A percentile compares a stretch with the other conserved stretches of the same genome.
These are phyloP conservation scores for Marchantia paleacea DNA, from an alignment of 225 moss, liverwort and hornwort genomes.

Conservation along the genomic window DNA sequence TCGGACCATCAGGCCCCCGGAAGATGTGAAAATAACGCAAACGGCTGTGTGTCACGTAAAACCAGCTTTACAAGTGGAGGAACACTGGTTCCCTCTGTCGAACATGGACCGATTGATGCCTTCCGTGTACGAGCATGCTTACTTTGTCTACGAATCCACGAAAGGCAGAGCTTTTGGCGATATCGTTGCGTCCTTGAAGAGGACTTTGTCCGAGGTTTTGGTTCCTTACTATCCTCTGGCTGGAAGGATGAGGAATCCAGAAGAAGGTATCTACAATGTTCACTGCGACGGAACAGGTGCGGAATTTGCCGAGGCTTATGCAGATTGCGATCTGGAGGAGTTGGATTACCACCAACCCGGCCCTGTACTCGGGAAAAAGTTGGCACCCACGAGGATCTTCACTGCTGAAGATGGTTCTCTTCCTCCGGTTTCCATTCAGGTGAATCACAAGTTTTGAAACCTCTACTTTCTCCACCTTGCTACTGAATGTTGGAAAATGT, in stretches of 20 bases:
- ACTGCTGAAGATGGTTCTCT: not conserved
- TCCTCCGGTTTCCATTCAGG: conserved; percentile 23
- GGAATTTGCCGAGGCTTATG: conserved; percentile 24
- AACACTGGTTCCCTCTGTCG: conserved; percentile 26
- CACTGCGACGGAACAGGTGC: conserved; percentile 23
- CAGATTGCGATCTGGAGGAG: conserved; percentile 21
- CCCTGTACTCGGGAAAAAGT: conserved; percentile 4
- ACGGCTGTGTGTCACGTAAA: conserved; percentile 9
- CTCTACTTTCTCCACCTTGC: too few relatives aligned
- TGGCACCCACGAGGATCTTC: conserved; percentile 15
- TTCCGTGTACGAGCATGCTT: conserved; percentile 23
- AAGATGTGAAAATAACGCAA: conserved; percentile 15
- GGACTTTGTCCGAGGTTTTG: conserved; percentile 17
- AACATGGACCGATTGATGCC: conserved; percentile 32
- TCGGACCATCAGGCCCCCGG: not conserved
- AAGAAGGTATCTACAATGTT: conserved; percentile 14
- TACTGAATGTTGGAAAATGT: too few relatives aligned
- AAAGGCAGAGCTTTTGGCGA: conserved; percentile 22
- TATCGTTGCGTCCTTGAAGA: conserved; percentile 13
- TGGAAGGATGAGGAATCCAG: conserved; percentile 16
- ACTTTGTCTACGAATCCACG: conserved; percentile 25
- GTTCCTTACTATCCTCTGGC: conserved; percentile 25
- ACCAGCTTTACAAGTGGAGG: conserved; percentile 11
- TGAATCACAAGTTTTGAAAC: too few relatives aligned
- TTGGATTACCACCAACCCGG: conserved; percentile 24